Evolutionary conservation across 2,329 filamentous ascomycete genomes (phyloP).

Genomic region (Scolecobasidium constrictum): DNA sequence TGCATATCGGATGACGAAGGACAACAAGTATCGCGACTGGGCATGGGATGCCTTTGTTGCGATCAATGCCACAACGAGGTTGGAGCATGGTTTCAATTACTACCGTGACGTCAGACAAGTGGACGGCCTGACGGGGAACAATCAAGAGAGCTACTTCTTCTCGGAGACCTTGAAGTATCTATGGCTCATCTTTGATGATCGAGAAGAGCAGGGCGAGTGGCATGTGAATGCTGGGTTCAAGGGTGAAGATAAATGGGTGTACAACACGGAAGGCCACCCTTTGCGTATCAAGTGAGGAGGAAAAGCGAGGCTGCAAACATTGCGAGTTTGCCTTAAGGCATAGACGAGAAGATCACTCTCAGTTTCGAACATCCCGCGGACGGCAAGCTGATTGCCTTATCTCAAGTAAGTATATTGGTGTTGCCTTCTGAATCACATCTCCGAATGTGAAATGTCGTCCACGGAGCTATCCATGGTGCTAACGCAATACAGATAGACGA

Average conservation of each 20-base stretch:
- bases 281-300: constrained; percentile 17
- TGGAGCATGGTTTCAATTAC: constrained; percentile 55
- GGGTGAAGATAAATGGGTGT: constrained; percentile 44
- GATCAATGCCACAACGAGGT: constrained; percentile 53
- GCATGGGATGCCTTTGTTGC: constrained; percentile 67
- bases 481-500: too few relatives aligned
- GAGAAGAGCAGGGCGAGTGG: constrained; percentile 43
- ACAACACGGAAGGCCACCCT: constrained; percentile 57
- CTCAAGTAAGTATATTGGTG: too few relatives aligned
- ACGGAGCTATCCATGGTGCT: too few relatives aligned
- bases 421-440: too few relatives aligned
- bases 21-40: constrained; percentile 69
- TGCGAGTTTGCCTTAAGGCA: too few relatives aligned
- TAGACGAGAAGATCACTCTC: too few relatives aligned
- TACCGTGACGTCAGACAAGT: constrained; percentile 49
- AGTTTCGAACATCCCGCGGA: too few relatives aligned
- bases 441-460: too few relatives aligned
- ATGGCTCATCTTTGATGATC: constrained; percentile 55
- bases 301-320: too few relatives aligned
- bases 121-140: constrained; percentile 58
- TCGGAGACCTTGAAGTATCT: constrained; percentile 80
- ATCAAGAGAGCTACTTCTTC: constrained; percentile 81
- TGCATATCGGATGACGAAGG: constrained; percentile 68
- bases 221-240: constrained; percentile 38
- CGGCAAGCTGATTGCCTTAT: too few relatives aligned